Percentiles rank a stretch among this genome's conserved stretches.
Evolutionary conservation across 1,284 basidiomycete genomes (phyloP).

Genomic region (Heterobasidion parviporum): DNA sequence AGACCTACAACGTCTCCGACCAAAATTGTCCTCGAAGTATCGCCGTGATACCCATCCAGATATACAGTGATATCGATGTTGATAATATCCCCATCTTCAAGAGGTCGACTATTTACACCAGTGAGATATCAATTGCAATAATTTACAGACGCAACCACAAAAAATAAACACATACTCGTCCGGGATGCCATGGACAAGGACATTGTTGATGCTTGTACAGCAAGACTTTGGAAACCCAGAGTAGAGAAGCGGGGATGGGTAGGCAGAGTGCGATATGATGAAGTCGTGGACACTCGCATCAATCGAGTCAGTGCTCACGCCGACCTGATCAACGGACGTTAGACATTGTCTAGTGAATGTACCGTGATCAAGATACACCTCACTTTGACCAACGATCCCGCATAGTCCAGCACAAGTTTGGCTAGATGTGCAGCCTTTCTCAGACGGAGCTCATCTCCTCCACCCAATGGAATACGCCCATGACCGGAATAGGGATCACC

Average conservation of each 20-base stretch:
- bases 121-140: neutral
- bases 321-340: conserved; percentile 37
- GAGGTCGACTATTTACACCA: conserved; percentile 47
- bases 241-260: conserved; percentile 85
- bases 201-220: conserved; percentile 86
- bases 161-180: conserved; percentile 50
- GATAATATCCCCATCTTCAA: conserved; percentile 76
- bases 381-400: conserved; percentile 51
- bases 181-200: conserved; percentile 82
- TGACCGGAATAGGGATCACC: conserved; percentile 17
- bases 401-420: conserved; percentile 49
- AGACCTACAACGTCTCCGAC: conserved; percentile 64
- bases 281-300: conserved; percentile 66
- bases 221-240: conserved; percentile 78
- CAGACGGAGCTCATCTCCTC: conserved; percentile 48
- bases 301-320: conserved; percentile 67
- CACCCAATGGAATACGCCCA: conserved; percentile 46
- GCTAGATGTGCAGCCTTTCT: conserved; percentile 57
- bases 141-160: neutral
- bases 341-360: neutral
- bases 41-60: conserved; percentile 75
- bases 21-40: conserved; percentile 76
- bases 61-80: conserved; percentile 83
- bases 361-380: conserved; percentile 10
- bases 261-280: conserved; percentile 63